These are phyloP conservation scores for Drosera spatulata DNA, from an alignment of 179 eudicot genomes.

Conservation along the genomic window DNA sequence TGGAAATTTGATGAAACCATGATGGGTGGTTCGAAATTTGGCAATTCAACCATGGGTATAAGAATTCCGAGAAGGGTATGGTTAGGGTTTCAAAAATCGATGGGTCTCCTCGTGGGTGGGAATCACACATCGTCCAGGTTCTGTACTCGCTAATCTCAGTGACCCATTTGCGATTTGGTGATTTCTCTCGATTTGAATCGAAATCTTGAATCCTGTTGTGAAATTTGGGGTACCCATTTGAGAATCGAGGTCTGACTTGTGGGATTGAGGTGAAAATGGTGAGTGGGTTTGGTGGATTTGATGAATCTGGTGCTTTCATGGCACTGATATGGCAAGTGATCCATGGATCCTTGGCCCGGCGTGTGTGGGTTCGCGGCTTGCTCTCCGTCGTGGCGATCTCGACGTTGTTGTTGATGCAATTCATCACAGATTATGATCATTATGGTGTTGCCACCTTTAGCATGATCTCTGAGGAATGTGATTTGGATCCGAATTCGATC, in stretches of 20 bases:
- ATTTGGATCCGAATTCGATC: slow-evolving; percentile 10
- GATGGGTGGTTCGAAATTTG: slow-evolving; percentile 36
- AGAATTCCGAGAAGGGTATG: slow-evolving; percentile 56
- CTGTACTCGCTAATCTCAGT: slow-evolving; percentile 56
- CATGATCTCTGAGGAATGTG: slow-evolving; percentile 27
- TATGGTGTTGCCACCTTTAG: slow-evolving; percentile 20
- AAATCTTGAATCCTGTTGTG: no score
- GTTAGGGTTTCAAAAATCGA: slow-evolving; percentile 73
- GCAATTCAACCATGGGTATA: slow-evolving; percentile 23
- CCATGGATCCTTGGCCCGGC: slow-evolving; percentile 49
- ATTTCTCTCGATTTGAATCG: slow-evolving; percentile 1
- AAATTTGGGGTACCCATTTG: no score
- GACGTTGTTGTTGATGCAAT: slow-evolving; percentile 38
- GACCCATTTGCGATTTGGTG: slow-evolving; percentile 4
- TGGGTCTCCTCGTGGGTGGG: slow-evolving; percentile 96
- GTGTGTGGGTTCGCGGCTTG: slow-evolving; percentile 37
- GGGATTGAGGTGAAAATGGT: slow-evolving; percentile 3
- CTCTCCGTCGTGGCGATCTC: slow-evolving; percentile 42
- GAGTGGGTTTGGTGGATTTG: slow-evolving; percentile 12
- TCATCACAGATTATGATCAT: slow-evolving; percentile 25
- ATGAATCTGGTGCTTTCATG: slow-evolving; percentile 30
- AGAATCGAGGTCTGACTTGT: no score
- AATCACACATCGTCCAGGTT: slow-evolving; percentile 98
- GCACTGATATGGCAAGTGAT: slow-evolving; percentile 57
- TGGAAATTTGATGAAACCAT: background rate